Conservation (phyloP, 2,329 filamentous ascomycete genomes). For the Trichoderma lentiforme region DNA sequence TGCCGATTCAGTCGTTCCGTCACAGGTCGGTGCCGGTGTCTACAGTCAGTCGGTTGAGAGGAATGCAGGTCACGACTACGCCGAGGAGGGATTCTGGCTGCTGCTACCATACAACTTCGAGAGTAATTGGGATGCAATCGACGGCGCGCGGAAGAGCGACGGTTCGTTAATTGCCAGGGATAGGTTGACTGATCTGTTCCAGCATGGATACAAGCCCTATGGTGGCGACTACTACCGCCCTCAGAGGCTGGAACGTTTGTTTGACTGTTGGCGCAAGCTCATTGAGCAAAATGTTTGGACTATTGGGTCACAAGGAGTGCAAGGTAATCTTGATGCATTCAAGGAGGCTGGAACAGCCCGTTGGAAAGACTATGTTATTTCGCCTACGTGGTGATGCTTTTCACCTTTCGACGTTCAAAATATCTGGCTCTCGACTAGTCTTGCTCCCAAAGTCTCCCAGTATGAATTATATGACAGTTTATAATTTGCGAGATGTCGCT, state of each 20-base stretch:
- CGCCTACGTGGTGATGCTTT: slow-evolving; percentile 17
- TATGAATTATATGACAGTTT: not conserved
- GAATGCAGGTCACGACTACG: not conserved
- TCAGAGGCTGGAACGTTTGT: slow-evolving; percentile 18
- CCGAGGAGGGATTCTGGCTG: not conserved
- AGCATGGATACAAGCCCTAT: slow-evolving; percentile 34
- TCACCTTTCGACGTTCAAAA: not conserved
- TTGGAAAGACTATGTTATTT: slow-evolving; percentile 17
- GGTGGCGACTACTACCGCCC: slow-evolving; percentile 29
- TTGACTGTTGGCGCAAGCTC: slow-evolving; percentile 15
- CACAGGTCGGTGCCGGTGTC: not conserved
- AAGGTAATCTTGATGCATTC: slow-evolving; percentile 15
- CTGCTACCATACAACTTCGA: not conserved
- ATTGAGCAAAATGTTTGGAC: slow-evolving; percentile 16
- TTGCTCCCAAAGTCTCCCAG: not conserved
- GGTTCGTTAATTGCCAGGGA: slow-evolving; percentile 2
- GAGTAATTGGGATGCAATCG: not conserved
- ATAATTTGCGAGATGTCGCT: not conserved
- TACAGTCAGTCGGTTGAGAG: not conserved
- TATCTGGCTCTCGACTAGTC: not conserved
- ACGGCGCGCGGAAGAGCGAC: slow-evolving; percentile 1
- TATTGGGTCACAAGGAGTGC: slow-evolving; percentile 18
- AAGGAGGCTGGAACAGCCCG: slow-evolving; percentile 12
- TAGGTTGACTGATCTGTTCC: slow-evolving; percentile 28
- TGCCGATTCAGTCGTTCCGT: not conserved